Evolutionary conservation across 768 basidiomycete genomes (phyloP), one percentile per base, ranked within the genome.

Genomic region (Suillus ampliporus): DNA sequence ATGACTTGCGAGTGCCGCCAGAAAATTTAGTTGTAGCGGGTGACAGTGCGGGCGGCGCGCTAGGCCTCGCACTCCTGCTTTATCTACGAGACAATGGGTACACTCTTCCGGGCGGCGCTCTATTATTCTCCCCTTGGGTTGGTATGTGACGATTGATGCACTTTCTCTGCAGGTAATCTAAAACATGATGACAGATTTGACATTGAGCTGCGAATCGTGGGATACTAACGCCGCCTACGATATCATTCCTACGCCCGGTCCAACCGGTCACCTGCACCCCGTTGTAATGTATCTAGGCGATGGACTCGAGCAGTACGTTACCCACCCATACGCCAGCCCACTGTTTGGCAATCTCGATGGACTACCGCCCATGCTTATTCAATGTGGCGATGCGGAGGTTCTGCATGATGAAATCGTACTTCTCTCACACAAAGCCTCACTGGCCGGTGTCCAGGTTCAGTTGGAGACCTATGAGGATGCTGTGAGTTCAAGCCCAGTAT

Each of bases 181-280:
- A 56, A 10, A 71, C 57, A 19, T 8, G 47, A 26, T 21, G 40
- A 21, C 66, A 93, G 94, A 97, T 75, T 78, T 99, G 65, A 98
- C 97, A 0, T 93, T 97, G 88, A 96, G 94, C 67, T 98, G 95
- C 74, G 93, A 95, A 61, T 97, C 95, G n/a, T 99, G 97, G 94
- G 94, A 97, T 35, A 92, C 91, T 61, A 98, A 98, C 74, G 88
- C 90, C 31, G 78, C 83, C n/a, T 95, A 82, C 74, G 94, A 95
- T 73, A 88, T 96, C 50, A 86, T 95, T 1, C 89, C 92, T 3
- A 82, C 82, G 53, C 92, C 92, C 5, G 78, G 82, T 21, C 79
- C 80, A 1, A 89, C 89, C 62, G 92, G 94, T 70, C 95, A 96
- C 73, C 83, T 98, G 71, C 92, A 99, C 72, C 97, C 97, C 1